Evolutionary conservation across 2,329 filamentous ascomycete genomes (phyloP).

Genomic region (Lachnellula subtilissima): DNA sequence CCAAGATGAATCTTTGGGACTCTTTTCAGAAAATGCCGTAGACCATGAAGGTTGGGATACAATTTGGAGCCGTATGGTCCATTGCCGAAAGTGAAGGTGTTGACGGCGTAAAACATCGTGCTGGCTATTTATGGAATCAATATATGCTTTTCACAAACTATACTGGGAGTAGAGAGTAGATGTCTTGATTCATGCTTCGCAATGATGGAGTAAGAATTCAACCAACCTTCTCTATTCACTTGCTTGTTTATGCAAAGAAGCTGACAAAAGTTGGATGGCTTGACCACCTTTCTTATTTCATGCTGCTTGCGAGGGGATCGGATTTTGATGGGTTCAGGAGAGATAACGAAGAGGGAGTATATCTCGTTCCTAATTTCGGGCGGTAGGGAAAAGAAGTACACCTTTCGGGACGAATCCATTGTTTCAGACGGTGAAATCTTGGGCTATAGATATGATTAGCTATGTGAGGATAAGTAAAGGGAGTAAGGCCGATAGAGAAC

Average conservation of each 20-base stretch:
- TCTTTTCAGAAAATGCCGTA: background rate
- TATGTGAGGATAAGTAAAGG: background rate
- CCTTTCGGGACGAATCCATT: background rate
- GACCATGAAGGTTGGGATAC: slow-evolving; percentile 2
- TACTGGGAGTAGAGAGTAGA: background rate
- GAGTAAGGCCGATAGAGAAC: background rate
- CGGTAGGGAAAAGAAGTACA: background rate
- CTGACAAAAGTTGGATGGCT: background rate
- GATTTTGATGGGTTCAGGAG: background rate
- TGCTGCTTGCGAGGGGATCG: background rate
- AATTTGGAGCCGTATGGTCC: slow-evolving; percentile 1
- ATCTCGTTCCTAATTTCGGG: slow-evolving; percentile 1
- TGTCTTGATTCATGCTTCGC: too few species aligned
- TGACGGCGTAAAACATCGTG: background rate
- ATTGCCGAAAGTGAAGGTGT: background rate
- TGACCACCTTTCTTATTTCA: background rate
- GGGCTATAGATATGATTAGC: background rate
- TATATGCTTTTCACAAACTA: background rate
- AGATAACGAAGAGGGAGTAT: background rate
- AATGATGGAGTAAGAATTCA: background rate
- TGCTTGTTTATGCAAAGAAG: slow-evolving; percentile 4
- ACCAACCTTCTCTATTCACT: background rate
- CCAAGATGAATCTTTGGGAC: background rate
- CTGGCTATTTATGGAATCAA: background rate
- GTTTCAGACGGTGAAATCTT: background rate